Evolutionary conservation across 495 filamentous ascomycete species (phyloP), one percentile per base, ranked within the genome.

Genomic region (Hypoxylon intermedium): DNA sequence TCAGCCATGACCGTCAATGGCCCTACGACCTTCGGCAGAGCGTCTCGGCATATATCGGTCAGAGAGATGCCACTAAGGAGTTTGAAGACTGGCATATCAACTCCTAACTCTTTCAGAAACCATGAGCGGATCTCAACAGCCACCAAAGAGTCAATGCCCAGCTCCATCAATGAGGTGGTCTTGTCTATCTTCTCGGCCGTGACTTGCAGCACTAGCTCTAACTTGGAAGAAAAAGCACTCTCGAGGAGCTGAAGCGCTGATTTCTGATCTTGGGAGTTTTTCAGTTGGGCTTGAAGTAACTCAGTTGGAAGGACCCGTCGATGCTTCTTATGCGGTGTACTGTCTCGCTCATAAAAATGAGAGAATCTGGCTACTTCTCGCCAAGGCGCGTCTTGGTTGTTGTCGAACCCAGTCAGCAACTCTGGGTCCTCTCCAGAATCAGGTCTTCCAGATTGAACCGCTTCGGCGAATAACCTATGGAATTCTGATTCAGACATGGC

Each of bases 21-120:
- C 24, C 24, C 24, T 26, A 26, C 24, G 24, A 26, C 24, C 24
- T 26, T 26, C 24, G 24, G 3, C 24, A 26, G 15, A 13, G 34
- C 34, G n/a, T 37, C 34, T 13, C n/a, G 11, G 34, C 34, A 37
- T 13, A 75, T 23, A 15, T 54, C 41, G 1, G 9, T 5, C 18
- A 78, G 66, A 20, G 72, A 72, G 3, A 48, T 47, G 4, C 71
- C 74, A 2, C 72, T 60, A 0, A 83, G 26, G 16, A 82, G 71
- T 66, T 83, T 79, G 50, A 83, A 69, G 0, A 82, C 77, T 0
- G 78, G 74, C 2, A 83, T 49, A 46, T 83, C 75, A 3, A 65
- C 67, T 0, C 57, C 68, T 0, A 78, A n/a, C 9, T 68, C 63
- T 54, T 74, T 75, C 34, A 64, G 68, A 34, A 77, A 68, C 76